phyloP scores from a whole-genome alignment of 2,329 filamentous ascomycete species.

The Phialophora macrospora region DNA sequence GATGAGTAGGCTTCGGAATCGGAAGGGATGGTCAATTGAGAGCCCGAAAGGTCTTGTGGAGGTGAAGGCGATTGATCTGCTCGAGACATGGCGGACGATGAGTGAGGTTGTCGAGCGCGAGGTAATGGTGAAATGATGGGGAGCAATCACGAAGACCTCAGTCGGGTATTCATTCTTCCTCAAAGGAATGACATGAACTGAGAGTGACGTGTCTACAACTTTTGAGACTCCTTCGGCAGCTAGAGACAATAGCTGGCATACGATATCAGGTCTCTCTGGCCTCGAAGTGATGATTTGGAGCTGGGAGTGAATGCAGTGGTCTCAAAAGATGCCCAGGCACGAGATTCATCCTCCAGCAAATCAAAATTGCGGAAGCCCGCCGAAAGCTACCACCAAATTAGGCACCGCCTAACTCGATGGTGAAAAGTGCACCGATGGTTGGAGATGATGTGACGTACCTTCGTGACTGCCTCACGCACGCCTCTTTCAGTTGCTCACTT shows the following conservation, averaged over 20 bases:
- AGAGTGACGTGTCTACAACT: background rate
- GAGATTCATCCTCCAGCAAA: slow-evolving; percentile 17
- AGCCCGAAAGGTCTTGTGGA: slow-evolving; percentile 39
- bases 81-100: slow-evolving; percentile 29
- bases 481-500: slow-evolving; percentile 10
- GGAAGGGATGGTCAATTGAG: slow-evolving; percentile 50
- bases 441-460: slow-evolving; percentile 20
- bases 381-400: slow-evolving; percentile 5
- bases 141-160: slow-evolving; percentile 20
- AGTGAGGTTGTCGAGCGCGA: slow-evolving; percentile 9
- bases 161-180: slow-evolving; percentile 22
- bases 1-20: slow-evolving; percentile 56
- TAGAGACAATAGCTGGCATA: background rate
- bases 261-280: background rate
- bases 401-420: slow-evolving; percentile 2
- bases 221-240: background rate
- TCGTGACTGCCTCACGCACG: slow-evolving; percentile 11
- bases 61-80: slow-evolving; percentile 37
- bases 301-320: slow-evolving; percentile 12
- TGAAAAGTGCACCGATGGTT: background rate
- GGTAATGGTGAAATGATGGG: slow-evolving; percentile 6
- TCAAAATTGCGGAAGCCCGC: slow-evolving; percentile 2
- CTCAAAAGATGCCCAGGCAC: slow-evolving; percentile 20
- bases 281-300: slow-evolving; percentile 16
- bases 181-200: slow-evolving; percentile 17